Evolutionary conservation across 2,329 filamentous ascomycete genomes (phyloP).

Genomic region (Stylonectria norvegica): DNA sequence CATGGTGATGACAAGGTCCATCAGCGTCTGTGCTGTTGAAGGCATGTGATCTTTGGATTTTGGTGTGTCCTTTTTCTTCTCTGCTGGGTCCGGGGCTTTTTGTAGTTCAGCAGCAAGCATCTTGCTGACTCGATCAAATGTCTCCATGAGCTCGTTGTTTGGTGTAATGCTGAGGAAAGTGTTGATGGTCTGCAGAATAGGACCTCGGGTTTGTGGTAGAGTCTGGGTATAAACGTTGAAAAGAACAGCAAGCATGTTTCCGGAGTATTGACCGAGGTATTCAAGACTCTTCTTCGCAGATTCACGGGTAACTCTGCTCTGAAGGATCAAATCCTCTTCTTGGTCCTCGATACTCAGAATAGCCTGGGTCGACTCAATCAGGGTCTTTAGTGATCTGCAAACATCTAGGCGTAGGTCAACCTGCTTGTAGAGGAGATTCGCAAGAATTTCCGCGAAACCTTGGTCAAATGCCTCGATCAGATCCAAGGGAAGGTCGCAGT

Average conservation of each 20-base stretch:
- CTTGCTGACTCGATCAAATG: constrained; percentile 80
- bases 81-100: constrained; percentile 46
- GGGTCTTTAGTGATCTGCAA: constrained; percentile 77
- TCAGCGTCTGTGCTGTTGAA: constrained; percentile 87
- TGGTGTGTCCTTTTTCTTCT: constrained; percentile 62
- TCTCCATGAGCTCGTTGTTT: constrained; percentile 73
- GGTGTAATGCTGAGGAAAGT: constrained; percentile 88
- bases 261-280: constrained; percentile 75
- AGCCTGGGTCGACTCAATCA: constrained; percentile 89
- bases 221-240: constrained; percentile 99
- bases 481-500: constrained; percentile 89
- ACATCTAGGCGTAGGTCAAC: constrained; percentile 82
- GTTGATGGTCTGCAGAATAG: constrained; percentile 92
- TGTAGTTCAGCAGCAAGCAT: constrained; percentile 74
- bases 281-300: constrained; percentile 75
- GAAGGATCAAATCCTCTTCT: constrained; percentile 70
- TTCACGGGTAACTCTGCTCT: constrained; percentile 72
- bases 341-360: constrained; percentile 66
- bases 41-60: constrained; percentile 72
- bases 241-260: constrained; percentile 90
- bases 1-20: constrained; percentile 96
- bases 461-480: constrained; percentile 76
- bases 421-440: constrained; percentile 90
- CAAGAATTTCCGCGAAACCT: constrained; percentile 80
- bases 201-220: constrained; percentile 83